phyloP scores from a whole-genome alignment of 495 filamentous ascomycete species.

The Xanthoparmelia taractica region DNA sequence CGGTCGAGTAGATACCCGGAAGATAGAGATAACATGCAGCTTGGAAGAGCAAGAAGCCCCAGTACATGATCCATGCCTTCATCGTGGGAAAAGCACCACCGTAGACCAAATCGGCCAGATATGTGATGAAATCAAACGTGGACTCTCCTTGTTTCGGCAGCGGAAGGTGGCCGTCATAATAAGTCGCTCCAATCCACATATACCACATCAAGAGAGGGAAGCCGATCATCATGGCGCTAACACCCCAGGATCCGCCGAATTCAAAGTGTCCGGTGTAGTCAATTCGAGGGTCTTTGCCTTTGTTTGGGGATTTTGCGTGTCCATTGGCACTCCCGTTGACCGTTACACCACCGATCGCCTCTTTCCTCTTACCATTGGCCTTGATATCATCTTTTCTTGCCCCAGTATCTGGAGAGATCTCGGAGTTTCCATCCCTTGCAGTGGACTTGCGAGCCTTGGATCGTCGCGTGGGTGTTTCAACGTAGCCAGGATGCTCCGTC shows the following conservation, averaged over 20 bases:
- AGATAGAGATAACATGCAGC: constrained; percentile 70
- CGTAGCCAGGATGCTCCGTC: constrained; percentile 48
- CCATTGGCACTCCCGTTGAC: constrained; percentile 33
- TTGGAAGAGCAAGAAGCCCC: constrained; percentile 82
- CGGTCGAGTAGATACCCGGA: constrained; percentile 74
- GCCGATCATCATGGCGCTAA: constrained; percentile 75
- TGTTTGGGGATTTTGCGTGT: constrained; percentile 45
- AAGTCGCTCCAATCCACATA: constrained; percentile 94
- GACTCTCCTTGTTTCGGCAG: constrained; percentile 56
- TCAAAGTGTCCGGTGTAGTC: constrained; percentile 78
- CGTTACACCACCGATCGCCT: constrained; percentile 2
- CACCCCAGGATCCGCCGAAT: constrained; percentile 77
- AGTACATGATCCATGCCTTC: constrained; percentile 87
- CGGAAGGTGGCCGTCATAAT: constrained; percentile 80
- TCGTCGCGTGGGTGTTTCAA: constrained; percentile 49
- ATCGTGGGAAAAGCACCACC: constrained; percentile 71
- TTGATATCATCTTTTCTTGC: neutral
- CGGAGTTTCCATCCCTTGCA: constrained; percentile 9
- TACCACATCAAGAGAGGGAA: constrained; percentile 96
- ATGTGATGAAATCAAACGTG: constrained; percentile 55
- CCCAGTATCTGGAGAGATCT: constrained; percentile 5
- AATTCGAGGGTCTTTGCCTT: constrained; percentile 64
- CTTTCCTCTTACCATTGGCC: neutral
- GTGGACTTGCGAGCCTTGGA: constrained; percentile 25
- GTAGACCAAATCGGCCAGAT: constrained; percentile 63